A percentile compares a stretch with the other conserved stretches of the same genome.
Evolutionary conservation across 176 grass and related monocot species (phyloP).

Genomic region (Coix lacrymajobi): DNA sequence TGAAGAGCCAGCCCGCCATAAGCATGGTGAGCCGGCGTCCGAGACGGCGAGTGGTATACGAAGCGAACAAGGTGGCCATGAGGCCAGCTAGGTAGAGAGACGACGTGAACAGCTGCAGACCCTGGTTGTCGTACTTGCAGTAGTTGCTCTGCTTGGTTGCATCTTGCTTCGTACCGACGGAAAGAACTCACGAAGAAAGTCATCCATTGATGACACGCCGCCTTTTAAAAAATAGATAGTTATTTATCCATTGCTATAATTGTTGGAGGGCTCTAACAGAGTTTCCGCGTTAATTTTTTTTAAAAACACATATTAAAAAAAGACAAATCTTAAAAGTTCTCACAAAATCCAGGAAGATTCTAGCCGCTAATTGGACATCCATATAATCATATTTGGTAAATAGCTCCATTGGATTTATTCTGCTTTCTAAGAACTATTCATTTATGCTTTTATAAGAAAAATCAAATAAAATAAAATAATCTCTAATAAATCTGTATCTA

Average conservation of each 20-base stretch:
- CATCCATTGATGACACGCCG: not conserved
- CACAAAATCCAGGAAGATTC: no score
- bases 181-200: not conserved
- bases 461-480: no score
- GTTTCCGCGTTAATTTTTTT: no score
- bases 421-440: no score
- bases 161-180: not conserved
- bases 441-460: no score
- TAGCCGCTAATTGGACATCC: no score
- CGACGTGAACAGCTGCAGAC: slow-evolving; percentile 18
- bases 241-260: not conserved
- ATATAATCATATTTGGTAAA: no score
- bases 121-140: slow-evolving; percentile 78
- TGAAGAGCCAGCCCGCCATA: not conserved
- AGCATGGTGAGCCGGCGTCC: not conserved
- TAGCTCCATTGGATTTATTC: no score
- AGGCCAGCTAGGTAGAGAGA: not conserved
- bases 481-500: no score
- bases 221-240: not conserved
- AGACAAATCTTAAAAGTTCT: no score
- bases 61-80: not conserved
- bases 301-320: no score
- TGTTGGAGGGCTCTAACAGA: no score
- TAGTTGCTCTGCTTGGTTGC: slow-evolving; percentile 50
- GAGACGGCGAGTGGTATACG: not conserved